Percentiles rank a stretch among this genome's conserved stretches.
Conservation (phyloP, 2,329 filamentous ascomycete species). For the Sporothrix brunneoviolacea region DNA sequence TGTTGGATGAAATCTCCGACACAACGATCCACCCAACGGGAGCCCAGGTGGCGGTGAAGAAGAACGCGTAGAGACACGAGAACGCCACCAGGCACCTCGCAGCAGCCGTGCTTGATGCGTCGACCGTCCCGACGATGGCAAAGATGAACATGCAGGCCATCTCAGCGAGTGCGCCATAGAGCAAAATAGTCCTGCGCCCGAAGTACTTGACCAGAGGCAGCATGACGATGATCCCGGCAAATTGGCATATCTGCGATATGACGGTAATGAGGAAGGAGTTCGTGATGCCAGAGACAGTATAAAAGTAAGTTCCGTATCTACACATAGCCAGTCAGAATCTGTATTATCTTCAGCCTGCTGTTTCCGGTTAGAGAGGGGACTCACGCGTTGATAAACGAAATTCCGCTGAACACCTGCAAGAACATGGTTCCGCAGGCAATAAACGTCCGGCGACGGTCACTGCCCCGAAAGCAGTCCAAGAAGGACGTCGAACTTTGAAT, state of each 20-base stretch:
- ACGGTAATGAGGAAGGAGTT: constrained; percentile 50
- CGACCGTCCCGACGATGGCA: background rate
- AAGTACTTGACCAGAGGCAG: background rate
- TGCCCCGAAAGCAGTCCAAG: constrained; percentile 41
- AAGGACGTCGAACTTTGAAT: constrained; percentile 31
- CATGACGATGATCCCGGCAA: constrained; percentile 40
- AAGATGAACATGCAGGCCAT: background rate
- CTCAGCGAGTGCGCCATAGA: background rate
- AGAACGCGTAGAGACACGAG: background rate
- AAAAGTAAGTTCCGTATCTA: constrained; percentile 48
- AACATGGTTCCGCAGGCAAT: constrained; percentile 28
- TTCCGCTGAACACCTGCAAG: background rate
- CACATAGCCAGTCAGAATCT: background rate
- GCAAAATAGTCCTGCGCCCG: background rate
- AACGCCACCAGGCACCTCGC: background rate
- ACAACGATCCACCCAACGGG: background rate
- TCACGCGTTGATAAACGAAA: constrained; percentile 29
- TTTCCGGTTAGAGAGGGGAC: too few species aligned
- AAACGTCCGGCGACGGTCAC: constrained; percentile 45
- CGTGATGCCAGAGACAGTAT: constrained; percentile 49
- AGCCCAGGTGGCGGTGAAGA: constrained; percentile 4
- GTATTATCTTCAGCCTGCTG: too few species aligned
- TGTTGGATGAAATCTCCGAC: constrained; percentile 4
- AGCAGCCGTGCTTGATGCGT: background rate
- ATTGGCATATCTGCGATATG: constrained; percentile 45